Base-by-base conservation (phyloP, 495 filamentous ascomycete species). In the Daldinia concentrica region DNA sequence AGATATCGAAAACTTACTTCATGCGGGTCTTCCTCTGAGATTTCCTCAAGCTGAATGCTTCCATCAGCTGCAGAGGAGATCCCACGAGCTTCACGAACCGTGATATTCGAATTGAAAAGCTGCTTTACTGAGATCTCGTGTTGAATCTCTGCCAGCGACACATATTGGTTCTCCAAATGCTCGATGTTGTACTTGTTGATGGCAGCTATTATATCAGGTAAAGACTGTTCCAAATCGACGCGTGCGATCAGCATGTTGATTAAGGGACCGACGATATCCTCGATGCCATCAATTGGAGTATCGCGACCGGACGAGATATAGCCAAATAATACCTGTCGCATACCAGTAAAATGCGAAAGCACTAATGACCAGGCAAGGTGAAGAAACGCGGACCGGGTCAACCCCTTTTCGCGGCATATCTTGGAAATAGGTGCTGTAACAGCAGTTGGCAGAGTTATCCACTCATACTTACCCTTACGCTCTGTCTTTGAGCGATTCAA, bases 181-280 rank as follows among this genome's bases (percentile, higher is more conserved):
- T 80, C 3, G 88, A 74, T 3, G 82, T 76, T 8, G 80, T 80
- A 24, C 83, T 78, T 4, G 87, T 80, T 85, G 63, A 72, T 79
- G 24, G 88, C 80, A 1, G 84, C 88, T 63, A 85, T 22, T 52
- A 52, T 27, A 24, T 27, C 9, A 17, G 48, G 26, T 22, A 27
- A 22, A 24, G 19, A 17, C 19, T 52, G 19, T 84, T 3, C 86
- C 88, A 68, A 90, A 87, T 1, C 77, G 30, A 83, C 77, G 70
- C 8, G 73, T 9, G 43, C 43, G 8, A 48, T 22, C 6, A 48
- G 43, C 43, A 48, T 48, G 17, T 48, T 48, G 8, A 48, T 19
- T 8, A 48, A 24, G 43, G 43, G 43, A 22, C 43, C 43, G 3
- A 48, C 43, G 7, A 48, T 48, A 48, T 48, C 17, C n/a, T 22